Percentiles rank a stretch among this genome's conserved stretches.
phyloP scores from a whole-genome alignment of 352 stramenopile genomes.

The Phytophthora rubi region DNA sequence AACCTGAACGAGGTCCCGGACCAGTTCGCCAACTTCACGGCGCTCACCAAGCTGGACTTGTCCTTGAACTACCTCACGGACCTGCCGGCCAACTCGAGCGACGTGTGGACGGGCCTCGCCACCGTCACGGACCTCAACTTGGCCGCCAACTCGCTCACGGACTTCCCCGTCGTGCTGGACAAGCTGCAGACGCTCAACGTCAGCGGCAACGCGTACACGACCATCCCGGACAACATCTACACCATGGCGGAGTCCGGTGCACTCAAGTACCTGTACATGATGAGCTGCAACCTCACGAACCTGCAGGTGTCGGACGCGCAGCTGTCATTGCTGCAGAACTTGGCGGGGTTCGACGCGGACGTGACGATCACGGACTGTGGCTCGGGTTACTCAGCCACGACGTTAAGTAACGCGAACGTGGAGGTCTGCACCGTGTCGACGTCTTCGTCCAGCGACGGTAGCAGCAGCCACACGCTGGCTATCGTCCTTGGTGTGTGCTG shows the following conservation, averaged over 20 bases:
- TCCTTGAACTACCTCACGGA: slow-evolving; percentile 59
- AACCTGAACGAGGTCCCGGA: slow-evolving; percentile 55
- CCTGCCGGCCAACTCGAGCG: slow-evolving; percentile 41
- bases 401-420: slow-evolving; percentile 28
- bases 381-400: slow-evolving; percentile 21
- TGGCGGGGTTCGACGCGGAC: slow-evolving; percentile 54
- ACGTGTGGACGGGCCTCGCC: slow-evolving; percentile 38
- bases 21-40: slow-evolving; percentile 42
- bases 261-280: slow-evolving; percentile 59
- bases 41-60: slow-evolving; percentile 43
- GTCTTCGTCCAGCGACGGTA: slow-evolving; percentile 16
- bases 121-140: slow-evolving; percentile 49
- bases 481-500: slow-evolving; percentile 56
- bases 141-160: slow-evolving; percentile 49
- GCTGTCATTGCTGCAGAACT: slow-evolving; percentile 43
- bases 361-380: slow-evolving; percentile 53
- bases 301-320: slow-evolving; percentile 49
- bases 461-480: slow-evolving; percentile 39
- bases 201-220: slow-evolving; percentile 49
- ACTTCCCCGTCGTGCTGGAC: slow-evolving; percentile 44
- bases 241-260: slow-evolving; percentile 40
- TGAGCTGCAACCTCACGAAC: slow-evolving; percentile 62
- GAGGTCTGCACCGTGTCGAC: slow-evolving; percentile 41
- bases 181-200: slow-evolving; percentile 52
- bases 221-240: slow-evolving; percentile 56